phyloP scores from a whole-genome alignment of 2,329 filamentous ascomycete genomes.

The Daldinia sp. region DNA sequence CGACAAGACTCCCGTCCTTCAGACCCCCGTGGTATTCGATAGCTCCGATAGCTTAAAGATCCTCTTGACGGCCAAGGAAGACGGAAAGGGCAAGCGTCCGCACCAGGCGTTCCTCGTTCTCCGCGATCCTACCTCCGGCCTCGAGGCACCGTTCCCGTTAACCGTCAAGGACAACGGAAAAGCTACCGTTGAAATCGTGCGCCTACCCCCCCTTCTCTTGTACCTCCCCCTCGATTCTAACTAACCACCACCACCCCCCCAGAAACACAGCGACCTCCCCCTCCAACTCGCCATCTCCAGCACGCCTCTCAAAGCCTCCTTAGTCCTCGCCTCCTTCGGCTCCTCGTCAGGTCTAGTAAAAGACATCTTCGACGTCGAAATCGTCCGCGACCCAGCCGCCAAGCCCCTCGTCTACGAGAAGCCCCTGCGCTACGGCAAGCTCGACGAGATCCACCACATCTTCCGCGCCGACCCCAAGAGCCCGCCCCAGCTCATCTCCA shows the following conservation, averaged over 20 bases:
- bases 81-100: conserved; percentile 79
- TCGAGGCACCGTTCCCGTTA: conserved; percentile 89
- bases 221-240: background rate
- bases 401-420: conserved; percentile 68
- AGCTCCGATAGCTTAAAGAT: conserved; percentile 80
- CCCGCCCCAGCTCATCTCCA: conserved; percentile 80
- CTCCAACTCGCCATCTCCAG: conserved; percentile 76
- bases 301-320: conserved; percentile 76
- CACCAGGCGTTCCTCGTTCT: conserved; percentile 94
- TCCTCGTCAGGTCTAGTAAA: conserved; percentile 71
- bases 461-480: conserved; percentile 83
- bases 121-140: conserved; percentile 74
- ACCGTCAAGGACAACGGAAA: conserved; percentile 88
- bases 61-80: conserved; percentile 80
- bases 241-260: conserved; percentile 10
- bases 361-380: conserved; percentile 75
- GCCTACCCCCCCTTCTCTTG: conserved; percentile 47
- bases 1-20: conserved; percentile 67
- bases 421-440: conserved; percentile 83
- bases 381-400: conserved; percentile 69
- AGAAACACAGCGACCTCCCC: conserved; percentile 92
- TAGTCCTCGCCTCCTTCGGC: conserved; percentile 89
- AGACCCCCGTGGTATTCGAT: conserved; percentile 71
- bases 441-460: conserved; percentile 86
- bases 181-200: conserved; percentile 82